Evolutionary conservation across 768 basidiomycete species (phyloP).

Genomic region (Auricularia heimuer): DNA sequence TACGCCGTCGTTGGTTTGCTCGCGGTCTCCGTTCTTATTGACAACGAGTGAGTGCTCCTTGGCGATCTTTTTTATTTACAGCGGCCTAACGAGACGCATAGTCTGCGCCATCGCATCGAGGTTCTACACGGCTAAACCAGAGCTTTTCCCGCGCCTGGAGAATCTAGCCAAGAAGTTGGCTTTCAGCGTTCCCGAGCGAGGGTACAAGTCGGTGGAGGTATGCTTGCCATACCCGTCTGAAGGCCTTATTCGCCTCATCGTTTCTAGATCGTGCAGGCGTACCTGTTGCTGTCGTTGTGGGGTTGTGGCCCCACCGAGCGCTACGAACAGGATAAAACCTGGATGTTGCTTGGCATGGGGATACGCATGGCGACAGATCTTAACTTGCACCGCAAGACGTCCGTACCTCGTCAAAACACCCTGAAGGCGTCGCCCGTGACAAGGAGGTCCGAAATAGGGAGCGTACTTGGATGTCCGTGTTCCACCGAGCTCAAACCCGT

Average conservation of each 20-base stretch:
- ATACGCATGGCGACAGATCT: constrained; percentile 92
- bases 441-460: constrained; percentile 89
- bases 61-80: neutral
- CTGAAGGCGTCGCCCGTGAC: constrained; percentile 74
- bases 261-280: constrained; percentile 78
- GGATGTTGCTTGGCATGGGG: constrained; percentile 80
- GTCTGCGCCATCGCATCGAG: constrained; percentile 93
- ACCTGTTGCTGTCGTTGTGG: constrained; percentile 80
- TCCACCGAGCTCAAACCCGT: neutral
- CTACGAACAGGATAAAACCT: constrained; percentile 94
- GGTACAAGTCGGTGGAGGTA: constrained; percentile 80
- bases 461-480: constrained; percentile 69
- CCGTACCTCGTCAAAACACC: constrained; percentile 47
- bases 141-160: constrained; percentile 67
- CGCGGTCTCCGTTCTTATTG: constrained; percentile 87
- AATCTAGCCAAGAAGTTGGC: constrained; percentile 83
- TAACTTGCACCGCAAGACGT: constrained; percentile 85
- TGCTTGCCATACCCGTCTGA: neutral
- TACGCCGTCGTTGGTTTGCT: constrained; percentile 88
- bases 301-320: constrained; percentile 92
- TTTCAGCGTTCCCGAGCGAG: constrained; percentile 74
- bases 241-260: neutral
- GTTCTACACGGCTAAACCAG: constrained; percentile 74
- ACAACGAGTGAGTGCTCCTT: constrained; percentile 62
- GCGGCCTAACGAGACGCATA: constrained; percentile 20